Conservation (phyloP, 2,329 filamentous ascomycete genomes). For the Aquanectria penicillioides region DNA sequence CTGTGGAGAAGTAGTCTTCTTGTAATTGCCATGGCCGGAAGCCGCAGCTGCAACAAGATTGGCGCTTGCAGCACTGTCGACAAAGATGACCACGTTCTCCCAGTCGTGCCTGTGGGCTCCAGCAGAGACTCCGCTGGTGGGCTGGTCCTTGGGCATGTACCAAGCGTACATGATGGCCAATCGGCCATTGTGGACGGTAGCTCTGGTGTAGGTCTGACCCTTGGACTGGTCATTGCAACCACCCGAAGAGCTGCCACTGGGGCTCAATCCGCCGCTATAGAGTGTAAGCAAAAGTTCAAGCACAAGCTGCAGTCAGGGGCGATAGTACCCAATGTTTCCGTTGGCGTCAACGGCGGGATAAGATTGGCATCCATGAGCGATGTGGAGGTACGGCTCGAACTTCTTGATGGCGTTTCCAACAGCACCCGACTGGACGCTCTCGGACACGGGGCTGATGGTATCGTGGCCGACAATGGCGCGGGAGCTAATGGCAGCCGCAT, state of each 20-base stretch:
- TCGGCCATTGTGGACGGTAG: slow-evolving; percentile 38
- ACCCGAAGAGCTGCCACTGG: slow-evolving; percentile 41
- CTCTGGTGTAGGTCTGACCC: slow-evolving; percentile 52
- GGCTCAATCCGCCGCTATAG: slow-evolving; percentile 47
- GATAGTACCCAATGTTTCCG: slow-evolving; percentile 65
- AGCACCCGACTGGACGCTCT: slow-evolving; percentile 38
- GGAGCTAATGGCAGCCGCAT: not conserved
- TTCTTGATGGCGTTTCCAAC: slow-evolving; percentile 41
- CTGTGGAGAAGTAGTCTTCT: slow-evolving; percentile 35
- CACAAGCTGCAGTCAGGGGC: not conserved
- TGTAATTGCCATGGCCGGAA: slow-evolving; percentile 50
- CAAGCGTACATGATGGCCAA: slow-evolving; percentile 55
- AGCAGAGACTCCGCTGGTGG: slow-evolving; percentile 40
- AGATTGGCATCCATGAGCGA: slow-evolving; percentile 69
- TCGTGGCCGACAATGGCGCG: slow-evolving; percentile 40
- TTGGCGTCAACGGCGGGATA: slow-evolving; percentile 67
- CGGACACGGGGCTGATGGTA: slow-evolving; percentile 37
- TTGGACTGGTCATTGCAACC: slow-evolving; percentile 44
- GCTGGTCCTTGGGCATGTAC: slow-evolving; percentile 59
- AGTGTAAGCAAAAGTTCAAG: not conserved
- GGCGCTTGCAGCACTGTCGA: slow-evolving; percentile 40
- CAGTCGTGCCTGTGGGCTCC: slow-evolving; percentile 54
- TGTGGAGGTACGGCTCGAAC: slow-evolving; percentile 47
- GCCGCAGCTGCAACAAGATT: slow-evolving; percentile 48
- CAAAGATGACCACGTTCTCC: slow-evolving; percentile 49